These are phyloP conservation scores for Myotisia sp. DNA, from an alignment of 2,329 filamentous ascomycete genomes.

Conservation along the genomic window DNA sequence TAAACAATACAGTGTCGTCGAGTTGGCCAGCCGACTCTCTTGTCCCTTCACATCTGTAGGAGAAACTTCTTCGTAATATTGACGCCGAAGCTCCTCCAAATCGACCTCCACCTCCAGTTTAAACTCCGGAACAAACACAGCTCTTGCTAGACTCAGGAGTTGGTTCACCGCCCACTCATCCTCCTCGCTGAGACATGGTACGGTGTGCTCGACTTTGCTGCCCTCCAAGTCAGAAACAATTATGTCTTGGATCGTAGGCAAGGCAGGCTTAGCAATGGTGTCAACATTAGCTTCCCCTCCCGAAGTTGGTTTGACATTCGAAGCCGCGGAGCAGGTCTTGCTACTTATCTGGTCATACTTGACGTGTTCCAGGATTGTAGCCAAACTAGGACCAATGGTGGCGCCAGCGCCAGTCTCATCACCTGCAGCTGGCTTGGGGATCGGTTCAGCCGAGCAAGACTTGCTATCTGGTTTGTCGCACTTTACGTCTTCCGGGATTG, in stretches of 20 bases:
- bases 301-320: too few relatives aligned
- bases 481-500: too few relatives aligned
- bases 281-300: too few relatives aligned
- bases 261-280: too few relatives aligned
- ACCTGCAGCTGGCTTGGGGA: too few relatives aligned
- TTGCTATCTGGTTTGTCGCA: too few relatives aligned
- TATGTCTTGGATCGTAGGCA: background rate
- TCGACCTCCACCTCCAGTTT: constrained; percentile 12
- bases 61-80: constrained; percentile 8
- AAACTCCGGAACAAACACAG: constrained; percentile 13
- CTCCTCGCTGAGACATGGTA: constrained; percentile 7
- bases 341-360: too few relatives aligned
- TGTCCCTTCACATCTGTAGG: background rate
- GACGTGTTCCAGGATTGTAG: too few relatives aligned
- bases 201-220: constrained; percentile 1
- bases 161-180: constrained; percentile 11
- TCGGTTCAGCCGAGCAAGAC: too few relatives aligned
- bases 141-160: constrained; percentile 13
- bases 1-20: constrained; percentile 10
- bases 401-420: too few relatives aligned
- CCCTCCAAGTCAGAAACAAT: background rate
- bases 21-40: constrained; percentile 5
- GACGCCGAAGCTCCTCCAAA: constrained; percentile 7
- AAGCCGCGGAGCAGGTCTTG: too few relatives aligned
- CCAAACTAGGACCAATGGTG: too few relatives aligned